A percentile compares a stretch with the other conserved stretches of the same genome.
These are phyloP conservation scores for Neurospora sp. DNA, from an alignment of 495 filamentous ascomycete genomes.

Conservation along the genomic window DNA sequence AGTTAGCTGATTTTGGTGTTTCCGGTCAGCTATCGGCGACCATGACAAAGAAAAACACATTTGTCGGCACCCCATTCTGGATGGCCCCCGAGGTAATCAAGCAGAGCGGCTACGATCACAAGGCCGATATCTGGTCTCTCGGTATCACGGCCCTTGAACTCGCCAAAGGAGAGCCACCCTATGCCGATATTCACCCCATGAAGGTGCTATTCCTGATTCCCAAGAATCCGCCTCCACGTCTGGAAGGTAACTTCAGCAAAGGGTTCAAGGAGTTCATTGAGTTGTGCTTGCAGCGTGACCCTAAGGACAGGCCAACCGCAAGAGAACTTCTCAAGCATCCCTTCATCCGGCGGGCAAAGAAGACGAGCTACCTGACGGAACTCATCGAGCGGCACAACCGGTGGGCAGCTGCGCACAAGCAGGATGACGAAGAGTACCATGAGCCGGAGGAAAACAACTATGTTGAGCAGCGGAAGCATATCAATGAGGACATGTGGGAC, in stretches of 20 bases:
- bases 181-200: constrained; percentile 97
- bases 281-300: constrained; percentile 76
- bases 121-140: constrained; percentile 98
- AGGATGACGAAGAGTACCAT: constrained; percentile 45
- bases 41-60: constrained; percentile 99
- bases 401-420: constrained; percentile 64
- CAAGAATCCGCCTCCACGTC: constrained; percentile 75
- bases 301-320: constrained; percentile 76
- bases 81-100: constrained; percentile 99
- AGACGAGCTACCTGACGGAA: constrained; percentile 82
- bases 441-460: constrained; percentile 26
- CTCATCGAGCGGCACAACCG: constrained; percentile 82
- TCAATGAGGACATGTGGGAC: constrained; percentile 88
- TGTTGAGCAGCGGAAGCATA: constrained; percentile 18
- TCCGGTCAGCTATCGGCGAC: constrained; percentile 94
- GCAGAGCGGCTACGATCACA: constrained; percentile 95
- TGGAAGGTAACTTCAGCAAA: constrained; percentile 80
- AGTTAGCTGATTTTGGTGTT: constrained; percentile 94
- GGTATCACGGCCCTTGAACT: constrained; percentile 94
- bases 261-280: constrained; percentile 93
- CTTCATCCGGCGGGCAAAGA: constrained; percentile 82
- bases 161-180: constrained; percentile 86
- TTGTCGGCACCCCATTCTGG: constrained; percentile 98
- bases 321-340: constrained; percentile 81
- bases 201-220: constrained; percentile 96